A percentile compares a stretch with the other conserved stretches of the same genome.
phyloP scores from a whole-genome alignment of 225 moss, liverwort and hornwort species.

The Polytrichum commune region DNA sequence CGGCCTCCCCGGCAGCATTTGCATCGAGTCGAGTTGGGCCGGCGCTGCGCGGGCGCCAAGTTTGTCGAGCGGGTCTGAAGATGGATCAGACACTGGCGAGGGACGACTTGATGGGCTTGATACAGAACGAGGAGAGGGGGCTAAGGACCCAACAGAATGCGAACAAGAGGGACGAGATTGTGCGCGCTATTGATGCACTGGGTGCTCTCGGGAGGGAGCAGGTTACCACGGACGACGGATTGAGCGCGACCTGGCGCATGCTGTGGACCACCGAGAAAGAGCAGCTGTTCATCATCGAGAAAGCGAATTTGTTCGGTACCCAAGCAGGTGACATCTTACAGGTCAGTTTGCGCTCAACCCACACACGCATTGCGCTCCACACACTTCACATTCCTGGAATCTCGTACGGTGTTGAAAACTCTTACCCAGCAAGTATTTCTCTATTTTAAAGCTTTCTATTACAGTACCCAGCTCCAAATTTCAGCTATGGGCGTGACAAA shows the following conservation, averaged over 20 bases:
- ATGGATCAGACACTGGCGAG: conserved; percentile 29
- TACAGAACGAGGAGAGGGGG: conserved; percentile 64
- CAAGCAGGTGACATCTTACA: conserved; percentile 85
- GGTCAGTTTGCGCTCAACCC: conserved; percentile 25
- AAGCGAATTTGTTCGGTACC: conserved; percentile 71
- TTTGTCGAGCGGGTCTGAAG: conserved; percentile 10
- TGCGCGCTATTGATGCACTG: conserved; percentile 64
- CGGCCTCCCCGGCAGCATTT: no score
- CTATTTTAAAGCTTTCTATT: no score
- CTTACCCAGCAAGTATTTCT: no score
- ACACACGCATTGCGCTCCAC: neutral
- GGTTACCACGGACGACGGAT: conserved; percentile 58
- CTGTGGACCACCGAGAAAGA: conserved; percentile 98
- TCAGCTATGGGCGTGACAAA: no score
- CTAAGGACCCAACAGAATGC: conserved; percentile 54
- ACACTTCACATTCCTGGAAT: neutral
- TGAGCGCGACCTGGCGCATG: conserved; percentile 85
- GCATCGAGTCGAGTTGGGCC: no score
- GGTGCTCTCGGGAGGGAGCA: conserved; percentile 36
- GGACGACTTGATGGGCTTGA: conserved; percentile 72
- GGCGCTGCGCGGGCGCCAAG: neutral
- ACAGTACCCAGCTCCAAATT: no score
- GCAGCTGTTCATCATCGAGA: conserved; percentile 80
- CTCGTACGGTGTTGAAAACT: no score
- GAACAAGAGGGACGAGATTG: conserved; percentile 44